Evolutionary conservation across 139 green algal species (phyloP).

Genomic region (Chlamydomonas asymmetrica): DNA sequence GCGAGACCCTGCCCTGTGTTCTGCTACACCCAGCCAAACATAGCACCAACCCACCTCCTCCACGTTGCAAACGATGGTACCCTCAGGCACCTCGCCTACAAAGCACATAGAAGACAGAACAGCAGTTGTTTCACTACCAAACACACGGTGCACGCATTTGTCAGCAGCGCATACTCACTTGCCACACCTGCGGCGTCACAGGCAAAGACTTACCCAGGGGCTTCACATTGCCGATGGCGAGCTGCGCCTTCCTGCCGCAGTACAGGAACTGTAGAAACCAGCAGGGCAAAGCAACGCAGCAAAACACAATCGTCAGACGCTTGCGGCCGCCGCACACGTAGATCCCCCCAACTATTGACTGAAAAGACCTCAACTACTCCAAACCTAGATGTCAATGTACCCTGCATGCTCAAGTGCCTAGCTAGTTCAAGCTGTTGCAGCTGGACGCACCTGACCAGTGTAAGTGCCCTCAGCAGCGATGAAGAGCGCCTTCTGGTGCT

Average conservation of each 20-base stretch:
- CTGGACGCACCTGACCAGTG: constrained; percentile 81
- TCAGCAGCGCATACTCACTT: too few relatives aligned
- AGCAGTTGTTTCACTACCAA: too few relatives aligned
- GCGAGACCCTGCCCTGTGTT: too few relatives aligned
- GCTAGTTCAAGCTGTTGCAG: neutral
- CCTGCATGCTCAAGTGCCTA: neutral
- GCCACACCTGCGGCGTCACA: too few relatives aligned
- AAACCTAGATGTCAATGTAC: too few relatives aligned
- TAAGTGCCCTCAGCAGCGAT: constrained; percentile 96
- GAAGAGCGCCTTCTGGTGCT: constrained; percentile 95
- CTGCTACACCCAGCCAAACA: neutral
- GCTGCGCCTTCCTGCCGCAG: constrained; percentile 93
- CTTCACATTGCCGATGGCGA: constrained; percentile 97
- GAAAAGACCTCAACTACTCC: too few relatives aligned
- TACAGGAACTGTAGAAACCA: constrained; percentile 95
- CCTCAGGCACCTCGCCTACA: constrained; percentile 97
- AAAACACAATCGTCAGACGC: neutral
- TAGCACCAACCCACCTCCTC: constrained; percentile 78
- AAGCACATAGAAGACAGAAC: too few relatives aligned
- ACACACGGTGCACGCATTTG: too few relatives aligned
- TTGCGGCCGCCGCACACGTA: neutral
- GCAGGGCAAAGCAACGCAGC: neutral
- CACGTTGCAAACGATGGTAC: constrained; percentile 98
- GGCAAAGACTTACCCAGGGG: too few relatives aligned
- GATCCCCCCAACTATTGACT: too few relatives aligned